A percentile compares a stretch with the other conserved stretches of the same genome.
These are phyloP conservation scores for Hypoxylon crocopeplum DNA, from an alignment of 495 filamentous ascomycete genomes.

Conservation along the genomic window DNA sequence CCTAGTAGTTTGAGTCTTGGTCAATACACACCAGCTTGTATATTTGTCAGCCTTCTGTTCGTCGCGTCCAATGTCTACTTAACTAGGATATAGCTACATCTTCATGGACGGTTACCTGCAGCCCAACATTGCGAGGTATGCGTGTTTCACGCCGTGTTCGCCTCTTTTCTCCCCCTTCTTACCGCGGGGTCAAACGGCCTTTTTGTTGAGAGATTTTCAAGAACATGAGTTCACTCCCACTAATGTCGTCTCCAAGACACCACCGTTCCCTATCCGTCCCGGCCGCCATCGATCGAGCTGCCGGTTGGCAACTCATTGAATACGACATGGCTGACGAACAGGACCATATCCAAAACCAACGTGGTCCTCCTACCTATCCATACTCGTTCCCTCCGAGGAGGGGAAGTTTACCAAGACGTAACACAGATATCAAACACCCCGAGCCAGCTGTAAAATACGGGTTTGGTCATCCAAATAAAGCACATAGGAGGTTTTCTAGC, in stretches of 20 bases:
- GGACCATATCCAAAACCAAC: conserved; percentile 18
- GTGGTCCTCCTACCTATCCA: conserved; percentile 27
- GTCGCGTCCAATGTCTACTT: conserved; percentile 6
- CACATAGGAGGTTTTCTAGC: conserved; percentile 27
- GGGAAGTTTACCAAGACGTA: conserved; percentile 32
- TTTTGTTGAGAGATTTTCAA: conserved; percentile 26
- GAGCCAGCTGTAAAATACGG: conserved; percentile 14
- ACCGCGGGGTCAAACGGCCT: conserved; percentile 9
- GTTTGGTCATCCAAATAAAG: conserved; percentile 20
- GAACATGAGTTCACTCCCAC: conserved; percentile 5
- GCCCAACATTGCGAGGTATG: conserved; percentile 34
- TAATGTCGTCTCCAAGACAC: conserved; percentile 34
- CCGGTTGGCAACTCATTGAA: conserved; percentile 22
- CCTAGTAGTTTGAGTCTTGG: conserved; percentile 17
- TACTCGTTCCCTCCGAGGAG: conserved; percentile 26
- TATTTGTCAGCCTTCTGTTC: conserved; percentile 17
- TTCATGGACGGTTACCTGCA: conserved; percentile 36
- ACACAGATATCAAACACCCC: conserved; percentile 19
- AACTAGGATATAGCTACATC: conserved; percentile 7
- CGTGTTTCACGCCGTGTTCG: conserved; percentile 34
- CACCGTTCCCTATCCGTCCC: conserved; percentile 31
- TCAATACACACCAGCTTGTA: conserved; percentile 11
- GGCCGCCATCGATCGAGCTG: conserved; percentile 33
- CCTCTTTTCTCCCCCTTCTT: conserved; percentile 1
- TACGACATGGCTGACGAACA: conserved; percentile 39